Percentiles rank a stretch among this genome's conserved stretches.
Conservation (phyloP, 768 basidiomycete species). For the Pisolithus orientalis region DNA sequence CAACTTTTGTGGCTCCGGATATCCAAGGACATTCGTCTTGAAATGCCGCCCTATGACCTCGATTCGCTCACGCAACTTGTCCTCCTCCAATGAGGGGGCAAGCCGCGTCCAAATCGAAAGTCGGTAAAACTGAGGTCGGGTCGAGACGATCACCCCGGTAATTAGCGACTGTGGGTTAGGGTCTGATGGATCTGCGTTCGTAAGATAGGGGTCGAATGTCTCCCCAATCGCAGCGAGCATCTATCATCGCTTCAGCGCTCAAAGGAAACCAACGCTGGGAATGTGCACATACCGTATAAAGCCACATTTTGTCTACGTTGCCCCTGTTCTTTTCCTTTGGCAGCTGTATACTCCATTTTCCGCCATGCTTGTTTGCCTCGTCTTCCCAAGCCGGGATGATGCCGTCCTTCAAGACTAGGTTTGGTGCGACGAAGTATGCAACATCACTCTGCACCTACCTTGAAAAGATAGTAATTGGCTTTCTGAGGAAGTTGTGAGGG, state of each 20-base stretch:
- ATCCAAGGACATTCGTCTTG: constrained; percentile 87
- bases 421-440: constrained; percentile 1
- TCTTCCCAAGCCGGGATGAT: constrained; percentile 99
- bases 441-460: constrained; percentile 42
- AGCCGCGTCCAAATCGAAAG: constrained; percentile 96
- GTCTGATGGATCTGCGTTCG: constrained; percentile 36
- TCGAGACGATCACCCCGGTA: constrained; percentile 93
- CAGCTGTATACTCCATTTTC: constrained; percentile 98
- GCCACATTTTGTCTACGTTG: constrained; percentile 93
- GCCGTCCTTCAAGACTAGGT: constrained; percentile 54
- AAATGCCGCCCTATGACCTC: constrained; percentile 85
- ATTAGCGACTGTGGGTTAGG: constrained; percentile 55
- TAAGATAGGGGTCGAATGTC: constrained; percentile 88
- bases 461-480: constrained; percentile 99
- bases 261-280: background rate
- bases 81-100: constrained; percentile 57
- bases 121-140: constrained; percentile 92
- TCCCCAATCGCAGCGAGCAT: constrained; percentile 99
- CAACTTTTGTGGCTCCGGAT: constrained; percentile 63
- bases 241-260: constrained; percentile 35
- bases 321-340: constrained; percentile 89
- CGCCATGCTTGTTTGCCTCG: constrained; percentile 92
- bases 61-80: constrained; percentile 71
- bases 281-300: constrained; percentile 76
- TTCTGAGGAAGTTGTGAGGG: constrained; percentile 90